Conservation (phyloP, 1,284 basidiomycete genomes). For the Abortiporus biennis region DNA sequence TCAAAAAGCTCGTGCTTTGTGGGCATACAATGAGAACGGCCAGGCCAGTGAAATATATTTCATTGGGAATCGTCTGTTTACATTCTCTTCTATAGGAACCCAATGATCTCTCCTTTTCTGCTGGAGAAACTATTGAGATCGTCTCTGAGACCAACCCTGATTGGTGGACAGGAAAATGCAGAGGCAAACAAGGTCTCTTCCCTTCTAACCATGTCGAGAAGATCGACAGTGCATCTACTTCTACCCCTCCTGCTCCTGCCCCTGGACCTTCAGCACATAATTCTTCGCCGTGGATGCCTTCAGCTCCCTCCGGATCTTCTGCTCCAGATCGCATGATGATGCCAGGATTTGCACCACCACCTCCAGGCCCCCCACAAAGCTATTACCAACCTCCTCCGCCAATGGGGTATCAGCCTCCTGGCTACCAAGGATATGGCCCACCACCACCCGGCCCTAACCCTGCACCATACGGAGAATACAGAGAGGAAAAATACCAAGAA, state of each 20-base stretch:
- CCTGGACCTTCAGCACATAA: constrained; percentile 16
- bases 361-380: constrained; percentile 17
- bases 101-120: constrained; percentile 52
- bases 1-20: constrained; percentile 50
- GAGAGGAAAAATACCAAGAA: too few species aligned
- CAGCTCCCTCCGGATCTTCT: constrained; percentile 9
- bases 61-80: constrained; percentile 2
- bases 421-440: not conserved
- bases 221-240: constrained; percentile 20
- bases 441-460: constrained; percentile 10
- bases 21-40: constrained; percentile 61
- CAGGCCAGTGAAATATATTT: constrained; percentile 30
- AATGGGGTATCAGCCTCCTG: not conserved
- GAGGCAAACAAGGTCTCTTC: constrained; percentile 58
- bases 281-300: too few species aligned
- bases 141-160: constrained; percentile 54
- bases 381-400: too few species aligned
- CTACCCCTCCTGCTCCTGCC: constrained; percentile 10
- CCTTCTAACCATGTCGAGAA: constrained; percentile 59
- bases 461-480: too few species aligned
- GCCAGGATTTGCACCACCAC: constrained; percentile 8
- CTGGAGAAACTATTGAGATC: constrained; percentile 55
- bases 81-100: constrained; percentile 35
- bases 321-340: not conserved
- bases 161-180: constrained; percentile 58